These are phyloP conservation scores for Leucogyrophana mollusca DNA, from an alignment of 768 basidiomycete species.

Conservation along the genomic window DNA sequence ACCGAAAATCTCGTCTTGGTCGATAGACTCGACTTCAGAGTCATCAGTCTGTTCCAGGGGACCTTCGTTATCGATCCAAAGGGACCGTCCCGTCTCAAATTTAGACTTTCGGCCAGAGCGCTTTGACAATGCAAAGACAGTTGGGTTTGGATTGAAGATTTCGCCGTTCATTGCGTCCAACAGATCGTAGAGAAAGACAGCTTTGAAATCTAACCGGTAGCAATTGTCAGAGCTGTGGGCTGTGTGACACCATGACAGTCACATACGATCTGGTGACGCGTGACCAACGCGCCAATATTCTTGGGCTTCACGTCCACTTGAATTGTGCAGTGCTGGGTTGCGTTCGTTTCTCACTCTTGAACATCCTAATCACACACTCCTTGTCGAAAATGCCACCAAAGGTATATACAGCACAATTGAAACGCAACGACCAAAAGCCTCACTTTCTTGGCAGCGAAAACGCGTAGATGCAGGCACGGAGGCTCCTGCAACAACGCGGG, in stretches of 20 bases:
- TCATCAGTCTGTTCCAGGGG: conserved; percentile 24
- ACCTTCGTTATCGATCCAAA: conserved; percentile 51
- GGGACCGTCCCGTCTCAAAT: conserved; percentile 42
- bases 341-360: neutral
- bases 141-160: conserved; percentile 90
- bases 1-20: conserved; percentile 95
- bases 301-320: conserved; percentile 10
- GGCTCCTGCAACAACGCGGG: conserved; percentile 39
- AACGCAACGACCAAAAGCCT: conserved; percentile 22
- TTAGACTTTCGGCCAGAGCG: conserved; percentile 40
- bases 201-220: conserved; percentile 16
- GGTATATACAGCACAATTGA: conserved; percentile 16
- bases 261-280: conserved; percentile 6
- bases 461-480: conserved; percentile 42
- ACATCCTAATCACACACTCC: neutral
- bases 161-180: conserved; percentile 46
- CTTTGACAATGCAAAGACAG: conserved; percentile 61
- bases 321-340: neutral
- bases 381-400: conserved; percentile 35
- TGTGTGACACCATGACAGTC: conserved; percentile 14
- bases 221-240: conserved; percentile 25
- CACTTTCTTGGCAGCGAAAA: conserved; percentile 49
- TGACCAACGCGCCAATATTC: conserved; percentile 17
- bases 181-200: conserved; percentile 30
- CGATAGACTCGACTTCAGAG: conserved; percentile 64